Evolutionary conservation across 1,284 basidiomycete species (phyloP), one percentile per base, ranked within the genome.

Genomic region (Leccinum subfulvum): DNA sequence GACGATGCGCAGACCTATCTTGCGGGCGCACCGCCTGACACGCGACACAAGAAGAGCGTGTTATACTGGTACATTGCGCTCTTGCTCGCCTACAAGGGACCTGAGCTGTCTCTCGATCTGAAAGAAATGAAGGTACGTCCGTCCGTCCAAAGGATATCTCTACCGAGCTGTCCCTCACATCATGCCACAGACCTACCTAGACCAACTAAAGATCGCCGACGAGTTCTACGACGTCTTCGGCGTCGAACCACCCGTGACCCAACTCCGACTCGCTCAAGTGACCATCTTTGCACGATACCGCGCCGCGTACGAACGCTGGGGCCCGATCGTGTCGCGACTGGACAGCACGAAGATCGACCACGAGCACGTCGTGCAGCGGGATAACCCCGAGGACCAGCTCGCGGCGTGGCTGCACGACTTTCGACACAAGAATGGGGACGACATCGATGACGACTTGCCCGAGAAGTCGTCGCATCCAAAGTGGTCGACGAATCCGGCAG

Each of bases 1-100:
- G 85, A 88, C 39, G 86, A 89, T 66, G 79, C 86, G 13, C 84
- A 82, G 66, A 74, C 75, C 8, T 89, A 82, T 68, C 76, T 86
- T 1, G 72, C 76, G 0, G 73, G 82, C 55, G 85, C 85, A 0
- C 84, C 87, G 0, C 86, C 87, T 1, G 87, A 88, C 67, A 82
- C 82, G 53, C 76, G 84, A 28, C 79, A 86, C 67, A 82, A 86
- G 80, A 81, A 80, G 71, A 81, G 77, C 41, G 79, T 87, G 13
- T 67, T 83, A 3, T 82, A 84, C 67, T 86, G 85, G 85, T 81
- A 80, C 67, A 80, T 86, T n/a, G 68, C 83, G 11, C 76, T 87
- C 37, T 80, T 78, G 2, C 72, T 88, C 21, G 75, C 80, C 1
- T 72, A 84, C 55, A 78, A 77, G 53, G 85, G 85, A 3, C 76